Conservation (phyloP, 176 grass and related monocot species). For the Cenchrus americanus region DNA sequence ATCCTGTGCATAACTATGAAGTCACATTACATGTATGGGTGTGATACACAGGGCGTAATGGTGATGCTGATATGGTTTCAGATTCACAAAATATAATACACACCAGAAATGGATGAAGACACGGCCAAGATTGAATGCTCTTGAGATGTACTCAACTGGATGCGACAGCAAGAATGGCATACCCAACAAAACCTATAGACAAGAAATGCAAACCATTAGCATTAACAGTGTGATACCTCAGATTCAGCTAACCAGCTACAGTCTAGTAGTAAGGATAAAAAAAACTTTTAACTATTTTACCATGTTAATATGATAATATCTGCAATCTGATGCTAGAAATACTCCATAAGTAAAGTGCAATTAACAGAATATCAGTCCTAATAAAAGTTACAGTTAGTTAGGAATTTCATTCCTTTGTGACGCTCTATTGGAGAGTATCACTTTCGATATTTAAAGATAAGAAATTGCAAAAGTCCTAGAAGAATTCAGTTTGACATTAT, state of each 20-base stretch:
- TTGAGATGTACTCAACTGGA: constrained; percentile 84
- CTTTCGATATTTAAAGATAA: constrained; percentile 12
- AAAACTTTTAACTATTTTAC: constrained; percentile 1
- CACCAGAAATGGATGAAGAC: constrained; percentile 99
- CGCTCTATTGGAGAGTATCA: background rate
- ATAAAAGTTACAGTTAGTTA: background rate
- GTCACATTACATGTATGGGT: background rate
- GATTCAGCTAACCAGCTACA: constrained; percentile 18
- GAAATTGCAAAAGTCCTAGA: background rate
- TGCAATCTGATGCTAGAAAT: background rate
- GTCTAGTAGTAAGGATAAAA: background rate
- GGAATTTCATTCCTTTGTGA: background rate
- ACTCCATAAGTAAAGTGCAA: background rate
- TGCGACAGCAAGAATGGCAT: constrained; percentile 83
- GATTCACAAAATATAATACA: constrained; percentile 28
- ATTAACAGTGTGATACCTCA: constrained; percentile 12
- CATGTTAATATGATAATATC: background rate
- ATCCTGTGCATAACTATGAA: constrained; percentile 5
- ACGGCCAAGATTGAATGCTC: constrained; percentile 92
- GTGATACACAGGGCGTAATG: constrained; percentile 30
- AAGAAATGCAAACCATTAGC: constrained; percentile 17
- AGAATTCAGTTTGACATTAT: constrained; percentile 5
- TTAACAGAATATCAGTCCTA: background rate
- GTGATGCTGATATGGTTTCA: constrained; percentile 23
- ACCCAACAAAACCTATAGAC: constrained; percentile 77